A percentile compares a stretch with the other conserved stretches of the same genome.
These are phyloP conservation scores for Anacardium occidentale DNA, from an alignment of 345 rosid species.

Conservation along the genomic window DNA sequence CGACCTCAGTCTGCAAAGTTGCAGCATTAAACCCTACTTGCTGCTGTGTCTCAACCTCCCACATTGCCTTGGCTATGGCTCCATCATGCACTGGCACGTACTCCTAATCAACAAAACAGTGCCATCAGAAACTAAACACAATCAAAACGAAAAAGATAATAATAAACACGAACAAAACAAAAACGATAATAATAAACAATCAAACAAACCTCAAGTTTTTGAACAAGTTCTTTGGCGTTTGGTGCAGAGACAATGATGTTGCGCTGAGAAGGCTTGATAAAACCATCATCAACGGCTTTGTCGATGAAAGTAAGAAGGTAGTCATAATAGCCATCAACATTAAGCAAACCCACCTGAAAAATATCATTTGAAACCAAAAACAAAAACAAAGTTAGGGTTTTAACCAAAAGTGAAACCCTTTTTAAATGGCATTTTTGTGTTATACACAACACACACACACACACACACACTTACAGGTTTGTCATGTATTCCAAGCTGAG, in stretches of 20 bases:
- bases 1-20: constrained; percentile 50
- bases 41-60: constrained; percentile 60
- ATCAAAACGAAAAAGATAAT: constrained; percentile 8
- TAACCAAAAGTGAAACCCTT: not conserved
- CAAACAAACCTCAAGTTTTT: constrained; percentile 81
- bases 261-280: constrained; percentile 82
- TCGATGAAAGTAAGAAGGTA: constrained; percentile 76
- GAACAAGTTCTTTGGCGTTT: constrained; percentile 80
- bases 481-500: constrained; percentile 93
- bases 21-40: constrained; percentile 48
- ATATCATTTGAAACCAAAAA: not conserved
- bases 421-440: not conserved
- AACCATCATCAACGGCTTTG: constrained; percentile 98
- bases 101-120: constrained; percentile 44
- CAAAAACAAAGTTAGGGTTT: not conserved
- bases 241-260: constrained; percentile 91
- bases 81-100: constrained; percentile 86
- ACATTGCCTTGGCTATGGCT: constrained; percentile 64
- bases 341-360: constrained; percentile 86
- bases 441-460: too few species aligned
- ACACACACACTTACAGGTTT: constrained; percentile 93
- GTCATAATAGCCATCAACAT: constrained; percentile 94
- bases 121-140: constrained; percentile 19
- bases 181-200: not conserved
- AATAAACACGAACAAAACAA: constrained; percentile 18